phyloP scores from a whole-genome alignment of 2,329 filamentous ascomycete species.

The Fusarium brevicatenulatum region DNA sequence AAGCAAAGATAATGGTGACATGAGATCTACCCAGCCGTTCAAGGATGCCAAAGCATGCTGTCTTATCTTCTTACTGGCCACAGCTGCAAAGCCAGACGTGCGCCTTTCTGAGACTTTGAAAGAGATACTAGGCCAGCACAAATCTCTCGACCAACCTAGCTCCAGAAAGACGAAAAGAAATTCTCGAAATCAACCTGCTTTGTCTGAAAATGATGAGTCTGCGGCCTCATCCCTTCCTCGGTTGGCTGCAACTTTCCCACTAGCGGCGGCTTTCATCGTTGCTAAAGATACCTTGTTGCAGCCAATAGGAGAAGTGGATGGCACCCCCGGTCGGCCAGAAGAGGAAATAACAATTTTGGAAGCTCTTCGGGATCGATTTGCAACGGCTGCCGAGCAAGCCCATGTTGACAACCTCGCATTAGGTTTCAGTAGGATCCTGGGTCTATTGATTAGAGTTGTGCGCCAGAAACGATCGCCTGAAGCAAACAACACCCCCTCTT shows the following conservation, averaged over 20 bases:
- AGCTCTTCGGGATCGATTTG: slow-evolving; percentile 36
- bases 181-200: background rate
- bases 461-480: slow-evolving; percentile 33
- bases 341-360: slow-evolving; percentile 43
- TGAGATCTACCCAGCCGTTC: slow-evolving; percentile 2
- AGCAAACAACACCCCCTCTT: slow-evolving; percentile 25
- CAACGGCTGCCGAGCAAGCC: slow-evolving; percentile 27
- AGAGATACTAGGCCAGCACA: slow-evolving; percentile 20
- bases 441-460: slow-evolving; percentile 27
- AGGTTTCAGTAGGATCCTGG: slow-evolving; percentile 35
- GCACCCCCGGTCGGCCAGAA: slow-evolving; percentile 22
- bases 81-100: slow-evolving; percentile 22
- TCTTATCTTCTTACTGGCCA: slow-evolving; percentile 38
- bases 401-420: slow-evolving; percentile 31
- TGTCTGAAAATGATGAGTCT: slow-evolving; percentile 17
- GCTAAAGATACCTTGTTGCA: slow-evolving; percentile 25
- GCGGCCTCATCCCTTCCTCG: slow-evolving; percentile 23
- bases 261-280: slow-evolving; percentile 38
- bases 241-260: slow-evolving; percentile 35
- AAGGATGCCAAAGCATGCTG: slow-evolving; percentile 41
- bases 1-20: slow-evolving; percentile 8
- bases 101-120: slow-evolving; percentile 25
- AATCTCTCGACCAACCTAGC: background rate
- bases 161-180: background rate
- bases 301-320: slow-evolving; percentile 28